Evolutionary conservation across 2,329 filamentous ascomycete genomes (phyloP), one percentile per base, ranked within the genome.

Genomic region (Calonectria multiphialidica): DNA sequence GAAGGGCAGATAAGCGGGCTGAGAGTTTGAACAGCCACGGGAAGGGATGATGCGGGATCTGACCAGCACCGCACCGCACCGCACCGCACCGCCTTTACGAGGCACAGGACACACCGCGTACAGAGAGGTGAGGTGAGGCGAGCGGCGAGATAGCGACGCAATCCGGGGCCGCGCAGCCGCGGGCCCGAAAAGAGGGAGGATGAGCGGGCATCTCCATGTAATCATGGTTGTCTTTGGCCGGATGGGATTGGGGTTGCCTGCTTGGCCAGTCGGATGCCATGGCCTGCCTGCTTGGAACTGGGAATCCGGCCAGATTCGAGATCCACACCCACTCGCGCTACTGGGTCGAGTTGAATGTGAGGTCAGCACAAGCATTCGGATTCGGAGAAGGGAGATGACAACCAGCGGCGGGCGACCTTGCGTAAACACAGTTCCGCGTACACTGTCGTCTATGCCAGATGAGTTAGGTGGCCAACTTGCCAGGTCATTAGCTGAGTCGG

Each of bases 241-340:
- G 44, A 65, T 53, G 35, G 37, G 57, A 72, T 72, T 74, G 64
- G 53, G 49, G 72, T 64, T 74, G 70, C 71, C 67, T 76, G 72
- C 68, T 74, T 76, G 74, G 71, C 76, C 75, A 77, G 72, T 75
- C 71, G 72, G 76, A 75, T 75, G 62, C 57, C 47, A 33, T 77
- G 72, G 74, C 68, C 71, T 49, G 73, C 42, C 25, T 75, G 47
- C 9, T 70, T 72, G 64, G 67, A 64, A 63, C 61, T 66, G 67
- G 62, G 45, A 53, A 57, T 70, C 65, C 57, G 64, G 61, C 53
- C 66, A 75, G 75, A 76, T 76, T 74, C 71, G 70, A 70, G 71
- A 71, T 72, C 71, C 71, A 72, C 71, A 50, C 37, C 42, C 28
- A 49, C 57, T 55, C 67, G 49, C 37, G 45, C 23, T 62, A 62